Evolutionary conservation across 129 eudicot species (phyloP), one percentile per base, ranked within the genome.

Genomic region (Glebionis coronaria): DNA sequence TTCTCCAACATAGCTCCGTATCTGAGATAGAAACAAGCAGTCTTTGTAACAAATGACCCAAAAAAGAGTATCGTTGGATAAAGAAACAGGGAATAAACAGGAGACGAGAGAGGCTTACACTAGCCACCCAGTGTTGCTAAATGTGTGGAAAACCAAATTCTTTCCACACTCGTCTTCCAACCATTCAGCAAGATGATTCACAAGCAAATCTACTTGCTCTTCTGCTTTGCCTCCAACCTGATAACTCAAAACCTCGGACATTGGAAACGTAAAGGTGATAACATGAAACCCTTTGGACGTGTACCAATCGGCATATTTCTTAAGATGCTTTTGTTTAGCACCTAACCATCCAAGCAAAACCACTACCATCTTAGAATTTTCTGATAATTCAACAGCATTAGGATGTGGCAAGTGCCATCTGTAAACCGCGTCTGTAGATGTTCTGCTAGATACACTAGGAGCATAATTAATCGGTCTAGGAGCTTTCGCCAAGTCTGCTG

Each of bases 71-170:
- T 49, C 52, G 3, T 13, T 47, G 8, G 1, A 71, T 31, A 51
- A 49, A 47, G 8, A 40, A 12, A 16, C 9, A 38, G 47, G 3
- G 3, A 29, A 74, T 47, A 38, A 6, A 49, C 50, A 67, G 15
- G 19, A 60, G 52, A 46, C 21, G 63, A 25, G 20, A 67, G 47
- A 61, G 47, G 73, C 97, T 87, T 85, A 94, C 99, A 84, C 81
- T 70, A 94, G 72, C 99, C 99, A 94, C 40, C 99, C 99, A 0
- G 99, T 94, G 81, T 94, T 94, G 79, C 99, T 94, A 74, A 94
- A 94, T 15, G 97, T 94, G 79, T 94, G 99, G 53, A 94, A 94
- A 46, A 94, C 85, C 51, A 94, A 66, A 70, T 89, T 89, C 80
- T 87, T 89, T 56, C 81, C 90, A 51, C 63, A 65, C 82, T 89